Base-by-base conservation (phyloP, 345 rosid genomes). In the Eucalyptus shirleyi region DNA sequence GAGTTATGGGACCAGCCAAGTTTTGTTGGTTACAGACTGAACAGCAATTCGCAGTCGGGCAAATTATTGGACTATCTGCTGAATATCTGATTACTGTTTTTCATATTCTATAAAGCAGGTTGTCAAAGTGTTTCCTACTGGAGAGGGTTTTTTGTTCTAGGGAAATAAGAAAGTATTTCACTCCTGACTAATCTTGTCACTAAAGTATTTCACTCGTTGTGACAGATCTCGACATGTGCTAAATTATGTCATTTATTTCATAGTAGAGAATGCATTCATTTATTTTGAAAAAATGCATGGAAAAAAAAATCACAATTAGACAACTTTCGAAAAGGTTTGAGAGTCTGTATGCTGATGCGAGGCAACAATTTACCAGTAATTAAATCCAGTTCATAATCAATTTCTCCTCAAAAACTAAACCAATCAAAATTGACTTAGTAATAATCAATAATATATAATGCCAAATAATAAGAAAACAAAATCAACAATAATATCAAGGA, bases 351-450 rank as follows among this genome's bases (percentile, higher is more conserved):
- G 16, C 17, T 28, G 12, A 6, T 26, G 32, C 15, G 8, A 6
- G 14, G 56, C 56, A 53, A 53, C 56, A 53, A 53, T 53, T 17
- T 10, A 53, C 24, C 9, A 7, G 7, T 51, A 18, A 51, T 1
- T 51, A 51, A 53, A 53, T 53, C 24, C 9, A 53, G 56, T 7
- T 53, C 24, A 18, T 0, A 53, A 19, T 53, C 21, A 53, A 53
- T 18, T 53, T 53, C 9, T 53, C 0, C 24, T 53, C 1, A 53
- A 7, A 0, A 53, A 18, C 0, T 53, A 53, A 53, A 19, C 9
- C 0, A 19, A 53, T 53, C 4, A 1, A 7, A 53, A 53, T 53
- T 0, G 56, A 19, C 56, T 53, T 53, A 53, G 8, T 1, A 17
- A 3, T 53, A 53, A 53, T 18, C 24, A 53, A 0, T 0, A 53